A percentile compares a stretch with the other conserved stretches of the same genome.
These are phyloP conservation scores for Cladosporium sp. DNA, from an alignment of 2,329 filamentous ascomycete genomes.

Conservation along the genomic window DNA sequence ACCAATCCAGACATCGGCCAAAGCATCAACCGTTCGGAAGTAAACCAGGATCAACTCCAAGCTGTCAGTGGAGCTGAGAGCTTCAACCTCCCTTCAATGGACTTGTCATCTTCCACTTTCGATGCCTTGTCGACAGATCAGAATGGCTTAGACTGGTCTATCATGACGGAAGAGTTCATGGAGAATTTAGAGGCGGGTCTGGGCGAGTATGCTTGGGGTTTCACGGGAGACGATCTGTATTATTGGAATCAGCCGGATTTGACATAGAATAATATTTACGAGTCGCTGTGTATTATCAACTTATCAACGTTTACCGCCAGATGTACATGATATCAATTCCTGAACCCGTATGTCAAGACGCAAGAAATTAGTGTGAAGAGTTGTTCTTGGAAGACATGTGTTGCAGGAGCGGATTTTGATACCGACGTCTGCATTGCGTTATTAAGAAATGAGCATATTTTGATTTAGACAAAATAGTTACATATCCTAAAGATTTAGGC, in stretches of 20 bases:
- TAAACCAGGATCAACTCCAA: background rate
- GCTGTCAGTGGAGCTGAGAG: background rate
- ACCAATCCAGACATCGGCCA: background rate
- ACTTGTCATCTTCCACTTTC: background rate
- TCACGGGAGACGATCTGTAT: background rate
- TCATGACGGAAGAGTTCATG: slow-evolving; percentile 8
- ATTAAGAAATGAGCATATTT: too few relatives aligned
- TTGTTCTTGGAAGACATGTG: too few relatives aligned
- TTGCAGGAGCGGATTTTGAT: too few relatives aligned
- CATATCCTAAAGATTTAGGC: too few relatives aligned
- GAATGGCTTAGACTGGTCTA: background rate
- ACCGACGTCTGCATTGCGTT: too few relatives aligned
- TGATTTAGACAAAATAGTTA: too few relatives aligned
- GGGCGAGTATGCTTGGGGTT: slow-evolving; percentile 10
- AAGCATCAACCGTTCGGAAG: too few relatives aligned
- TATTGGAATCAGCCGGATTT: background rate
- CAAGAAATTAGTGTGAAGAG: too few relatives aligned
- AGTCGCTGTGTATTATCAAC: too few relatives aligned
- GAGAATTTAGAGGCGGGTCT: slow-evolving; percentile 6
- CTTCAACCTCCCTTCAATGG: background rate
- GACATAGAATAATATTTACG: background rate
- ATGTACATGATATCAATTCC: too few relatives aligned
- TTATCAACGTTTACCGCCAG: too few relatives aligned
- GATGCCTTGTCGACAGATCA: background rate
- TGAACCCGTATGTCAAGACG: too few relatives aligned